Conservation (phyloP, 345 rosid species). For the Ceriops decandra region DNA sequence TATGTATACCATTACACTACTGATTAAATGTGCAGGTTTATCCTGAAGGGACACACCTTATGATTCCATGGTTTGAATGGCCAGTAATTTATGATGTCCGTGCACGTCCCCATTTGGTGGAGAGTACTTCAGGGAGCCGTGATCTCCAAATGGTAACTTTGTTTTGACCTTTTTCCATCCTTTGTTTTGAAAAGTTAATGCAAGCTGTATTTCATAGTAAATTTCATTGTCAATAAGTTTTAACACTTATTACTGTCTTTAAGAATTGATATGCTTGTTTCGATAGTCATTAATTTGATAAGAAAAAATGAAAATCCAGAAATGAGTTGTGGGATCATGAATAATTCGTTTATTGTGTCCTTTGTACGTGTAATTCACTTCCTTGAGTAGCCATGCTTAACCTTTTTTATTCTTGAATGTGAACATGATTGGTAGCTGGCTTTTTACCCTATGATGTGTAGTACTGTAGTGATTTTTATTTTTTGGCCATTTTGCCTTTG, state of each 20-base stretch:
- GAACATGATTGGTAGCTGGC: too few species aligned
- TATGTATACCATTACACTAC: neutral
- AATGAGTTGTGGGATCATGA: too few species aligned
- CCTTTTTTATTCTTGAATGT: neutral
- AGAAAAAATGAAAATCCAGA: too few species aligned
- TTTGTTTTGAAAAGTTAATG: too few species aligned
- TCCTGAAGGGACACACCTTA: constrained; percentile 90
- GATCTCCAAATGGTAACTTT: constrained; percentile 19
- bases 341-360: neutral
- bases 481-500: neutral
- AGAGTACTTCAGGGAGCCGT: constrained; percentile 15
- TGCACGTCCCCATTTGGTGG: constrained; percentile 11
- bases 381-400: neutral
- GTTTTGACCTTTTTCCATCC: too few species aligned
- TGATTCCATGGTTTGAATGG: constrained; percentile 90
- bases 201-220: too few species aligned
- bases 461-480: too few species aligned
- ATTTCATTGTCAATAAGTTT: neutral
- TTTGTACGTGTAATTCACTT: neutral
- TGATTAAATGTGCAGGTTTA: constrained; percentile 52
- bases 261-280: too few species aligned
- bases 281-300: too few species aligned
- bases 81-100: constrained; percentile 74
- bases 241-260: too few species aligned
- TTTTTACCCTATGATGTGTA: too few species aligned